A percentile compares a stretch with the other conserved stretches of the same genome.
Conservation (phyloP, 257 asterid genomes). For the Capsicum chinense region DNA sequence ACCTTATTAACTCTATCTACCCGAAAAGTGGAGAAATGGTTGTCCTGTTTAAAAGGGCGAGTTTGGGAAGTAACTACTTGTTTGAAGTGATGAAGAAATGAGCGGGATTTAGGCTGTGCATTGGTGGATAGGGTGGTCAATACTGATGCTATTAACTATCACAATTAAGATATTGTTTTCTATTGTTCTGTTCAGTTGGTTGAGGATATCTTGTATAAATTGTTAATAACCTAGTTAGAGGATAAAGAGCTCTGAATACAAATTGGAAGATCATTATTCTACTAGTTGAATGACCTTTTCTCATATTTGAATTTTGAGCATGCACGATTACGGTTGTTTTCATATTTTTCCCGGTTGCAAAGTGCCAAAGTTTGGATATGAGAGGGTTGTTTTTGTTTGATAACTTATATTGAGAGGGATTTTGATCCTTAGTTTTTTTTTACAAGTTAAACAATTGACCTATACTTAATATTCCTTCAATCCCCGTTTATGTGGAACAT, state of each 20-base stretch:
- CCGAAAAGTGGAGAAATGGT: neutral
- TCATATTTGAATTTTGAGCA: neutral
- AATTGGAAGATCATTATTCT: conserved; percentile 8
- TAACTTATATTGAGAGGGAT: neutral
- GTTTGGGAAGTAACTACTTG: neutral
- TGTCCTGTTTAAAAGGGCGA: neutral
- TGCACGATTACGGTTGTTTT: neutral
- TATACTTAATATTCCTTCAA: neutral
- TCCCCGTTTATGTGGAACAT: neutral
- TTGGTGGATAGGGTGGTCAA: too few relatives aligned
- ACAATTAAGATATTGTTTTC: neutral
- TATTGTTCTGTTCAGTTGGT: neutral
- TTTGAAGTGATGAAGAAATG: neutral
- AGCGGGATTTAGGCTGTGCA: too few relatives aligned
- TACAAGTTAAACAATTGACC: neutral
- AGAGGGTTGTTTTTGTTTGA: too few relatives aligned
- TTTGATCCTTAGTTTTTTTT: neutral
- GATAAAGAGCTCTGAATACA: neutral
- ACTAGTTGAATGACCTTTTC: conserved; percentile 21
- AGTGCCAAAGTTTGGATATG: conserved; percentile 7
- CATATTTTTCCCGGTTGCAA: neutral
- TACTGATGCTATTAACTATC: neutral
- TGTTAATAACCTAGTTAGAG: neutral
- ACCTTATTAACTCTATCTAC: neutral
- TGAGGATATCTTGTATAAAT: neutral